Evolutionary conservation across 352 stramenopile genomes (phyloP), one percentile per base, ranked within the genome.

Genomic region (Phytophthora brassicae): DNA sequence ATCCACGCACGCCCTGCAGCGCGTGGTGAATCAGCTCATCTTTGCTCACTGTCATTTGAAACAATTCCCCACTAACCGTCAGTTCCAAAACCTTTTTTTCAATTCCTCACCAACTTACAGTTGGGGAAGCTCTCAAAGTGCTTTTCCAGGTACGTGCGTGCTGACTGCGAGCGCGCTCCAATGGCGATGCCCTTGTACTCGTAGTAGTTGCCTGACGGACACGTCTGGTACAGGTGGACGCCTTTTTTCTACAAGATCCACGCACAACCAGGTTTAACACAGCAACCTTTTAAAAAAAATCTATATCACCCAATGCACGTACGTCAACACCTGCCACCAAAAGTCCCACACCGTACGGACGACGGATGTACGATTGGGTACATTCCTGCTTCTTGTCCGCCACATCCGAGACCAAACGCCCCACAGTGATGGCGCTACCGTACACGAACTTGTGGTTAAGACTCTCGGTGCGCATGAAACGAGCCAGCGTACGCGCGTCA

Each of bases 371-470:
- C 35, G 94, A 99, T 85, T 99, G 97, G 42, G 97, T 99, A 58
- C 96, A 99, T 45, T 97, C 86, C 74, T 99, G 97, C 73, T 99
- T 97, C 77, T 98, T 98, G 83, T 99, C 97, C 6, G 97, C 97
- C 14, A 99, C 75, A 73, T 99, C 96, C 51, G 86, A 91, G 23
- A 99, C 96, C 45, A 99, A 77, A 9, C 96, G 84, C 36, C 94
- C 91, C 9, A 96, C 91, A 16, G 96, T 95, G 60, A 99, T 97
- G 59, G 81, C 77, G 58, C 94, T 97, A 49, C 97, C 96, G 74
- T 99, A 99, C 35, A 99, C 92, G 71, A 99, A 99, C 81, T 99
- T 99, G 88, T 99, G 96, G 79, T 99, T 99, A 52, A 99, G 78
- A 66, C 96, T 98, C 79, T 99, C 97, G 49, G 95, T 99, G 41